These are phyloP conservation scores for Lyophyllum atratum DNA, from an alignment of 768 basidiomycete genomes.

Conservation along the genomic window DNA sequence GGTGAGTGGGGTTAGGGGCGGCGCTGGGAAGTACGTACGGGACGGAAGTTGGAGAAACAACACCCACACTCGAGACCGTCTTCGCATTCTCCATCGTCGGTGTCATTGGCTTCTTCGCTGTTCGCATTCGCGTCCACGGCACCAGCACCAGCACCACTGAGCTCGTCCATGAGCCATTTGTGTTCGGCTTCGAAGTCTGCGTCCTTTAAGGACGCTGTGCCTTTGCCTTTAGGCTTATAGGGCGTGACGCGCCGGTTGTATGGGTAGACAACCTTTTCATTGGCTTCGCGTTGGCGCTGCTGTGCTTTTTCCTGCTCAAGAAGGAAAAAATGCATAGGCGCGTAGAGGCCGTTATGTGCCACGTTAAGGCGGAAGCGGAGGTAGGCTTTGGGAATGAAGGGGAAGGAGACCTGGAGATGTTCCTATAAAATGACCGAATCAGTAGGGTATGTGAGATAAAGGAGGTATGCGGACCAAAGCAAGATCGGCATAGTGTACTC, in stretches of 20 bases:
- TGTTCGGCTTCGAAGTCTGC: constrained; percentile 45
- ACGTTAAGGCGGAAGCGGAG: constrained; percentile 47
- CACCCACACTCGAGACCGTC: constrained; percentile 85
- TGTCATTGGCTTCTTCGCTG: constrained; percentile 23
- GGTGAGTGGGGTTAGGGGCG: background rate
- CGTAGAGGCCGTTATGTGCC: constrained; percentile 54
- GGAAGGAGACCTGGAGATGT: constrained; percentile 59
- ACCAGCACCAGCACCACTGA: constrained; percentile 4
- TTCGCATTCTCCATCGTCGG: constrained; percentile 29
- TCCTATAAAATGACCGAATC: constrained; percentile 32
- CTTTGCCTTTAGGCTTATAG: constrained; percentile 29
- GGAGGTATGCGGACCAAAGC: constrained; percentile 56
- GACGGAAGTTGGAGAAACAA: constrained; percentile 74
- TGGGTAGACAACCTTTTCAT: constrained; percentile 28
- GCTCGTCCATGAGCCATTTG: constrained; percentile 44
- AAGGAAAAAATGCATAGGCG: constrained; percentile 62
- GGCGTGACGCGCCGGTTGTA: constrained; percentile 36
- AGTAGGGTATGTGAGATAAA: too few relatives aligned
- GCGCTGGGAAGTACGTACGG: constrained; percentile 49
- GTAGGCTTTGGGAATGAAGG: constrained; percentile 54
- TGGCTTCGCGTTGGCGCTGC: constrained; percentile 3
- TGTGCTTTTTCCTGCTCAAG: constrained; percentile 32
- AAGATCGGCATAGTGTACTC: constrained; percentile 47
- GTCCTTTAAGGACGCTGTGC: constrained; percentile 32
- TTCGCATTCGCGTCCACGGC: constrained; percentile 28